Base-by-base conservation (phyloP, 768 basidiomycete genomes). In the Russula sp. region DNA sequence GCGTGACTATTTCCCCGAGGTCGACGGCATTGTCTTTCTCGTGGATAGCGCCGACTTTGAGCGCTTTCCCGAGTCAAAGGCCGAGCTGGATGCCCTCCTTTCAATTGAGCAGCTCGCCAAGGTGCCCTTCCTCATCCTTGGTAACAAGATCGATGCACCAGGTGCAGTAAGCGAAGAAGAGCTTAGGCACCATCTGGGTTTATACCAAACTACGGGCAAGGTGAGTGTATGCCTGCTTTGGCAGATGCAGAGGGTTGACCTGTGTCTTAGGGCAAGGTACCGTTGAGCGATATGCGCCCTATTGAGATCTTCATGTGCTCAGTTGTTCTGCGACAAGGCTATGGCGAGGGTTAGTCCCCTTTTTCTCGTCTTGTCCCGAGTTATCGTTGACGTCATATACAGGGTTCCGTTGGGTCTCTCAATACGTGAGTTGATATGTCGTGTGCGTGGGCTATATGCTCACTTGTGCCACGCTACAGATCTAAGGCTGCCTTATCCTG, bases 251-350 rank as follows among this genome's bases (percentile, higher is more conserved):
- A 50, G 54, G 11, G 20, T 38, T 73, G 46, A 55, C 36, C 30
- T 32, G 22, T 24, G 34, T 55, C 28, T 46, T 69, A 97, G 95
- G 97, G 97, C 75, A 98, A 98, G 76, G 92, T 97, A 44, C 96
- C 94, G 65, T 84, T 99, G 73, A 90, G 81, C 70, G 96, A 98
- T 76, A 98, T 98, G 70, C 86, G 97, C 65, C 97, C 97, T 20
- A 98, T 99, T 76, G 97, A 99, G 75, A 84, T 98, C 70, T 99
- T 98, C 86, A 99, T 99, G 97, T 98, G 95, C 81, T 98, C 97
- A 16, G 97, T 99, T 62, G 97, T 99, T 61, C 94, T 96, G 83
- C 84, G 96, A 75, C 94, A 97, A 76, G 96, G 96, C 56, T 98
- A 99, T 75, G 96, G 94, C 65, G 96, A 98, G 79, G 96, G 95